phyloP scores from a whole-genome alignment of 768 basidiomycete species.

The Xanthoconium stramineum region DNA sequence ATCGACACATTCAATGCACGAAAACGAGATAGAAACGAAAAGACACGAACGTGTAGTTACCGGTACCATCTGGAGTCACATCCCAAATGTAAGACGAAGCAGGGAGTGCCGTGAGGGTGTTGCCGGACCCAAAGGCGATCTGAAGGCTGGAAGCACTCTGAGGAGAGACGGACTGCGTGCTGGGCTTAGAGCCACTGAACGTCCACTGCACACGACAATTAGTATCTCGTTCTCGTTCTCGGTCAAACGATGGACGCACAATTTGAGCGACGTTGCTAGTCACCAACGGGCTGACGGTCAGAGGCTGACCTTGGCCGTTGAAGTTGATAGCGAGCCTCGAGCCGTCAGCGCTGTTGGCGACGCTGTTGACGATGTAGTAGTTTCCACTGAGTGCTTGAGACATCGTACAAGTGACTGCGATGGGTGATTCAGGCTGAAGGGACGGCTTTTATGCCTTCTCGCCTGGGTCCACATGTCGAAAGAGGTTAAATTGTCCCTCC shows the following conservation, averaged over 20 bases:
- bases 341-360: no score
- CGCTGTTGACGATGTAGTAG: not conserved
- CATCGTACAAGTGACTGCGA: not conserved
- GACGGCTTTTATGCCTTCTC: no score
- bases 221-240: not conserved
- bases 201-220: not conserved
- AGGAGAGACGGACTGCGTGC: not conserved
- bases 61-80: not conserved
- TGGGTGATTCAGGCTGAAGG: not conserved
- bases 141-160: not conserved
- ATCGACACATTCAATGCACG: not conserved
- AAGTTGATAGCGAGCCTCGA: not conserved
- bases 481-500: no score
- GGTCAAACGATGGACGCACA: not conserved
- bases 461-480: no score
- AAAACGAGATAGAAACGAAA: not conserved
- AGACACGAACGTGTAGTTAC: not conserved
- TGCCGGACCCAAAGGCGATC: not conserved
- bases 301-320: not conserved
- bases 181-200: not conserved
- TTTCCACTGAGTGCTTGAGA: not conserved
- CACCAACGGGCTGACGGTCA: not conserved
- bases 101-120: not conserved
- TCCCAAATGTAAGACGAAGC: not conserved
- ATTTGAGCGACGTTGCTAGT: not conserved